Base-by-base conservation (phyloP, 2,329 filamentous ascomycete species). In the Xylaria sp. region DNA sequence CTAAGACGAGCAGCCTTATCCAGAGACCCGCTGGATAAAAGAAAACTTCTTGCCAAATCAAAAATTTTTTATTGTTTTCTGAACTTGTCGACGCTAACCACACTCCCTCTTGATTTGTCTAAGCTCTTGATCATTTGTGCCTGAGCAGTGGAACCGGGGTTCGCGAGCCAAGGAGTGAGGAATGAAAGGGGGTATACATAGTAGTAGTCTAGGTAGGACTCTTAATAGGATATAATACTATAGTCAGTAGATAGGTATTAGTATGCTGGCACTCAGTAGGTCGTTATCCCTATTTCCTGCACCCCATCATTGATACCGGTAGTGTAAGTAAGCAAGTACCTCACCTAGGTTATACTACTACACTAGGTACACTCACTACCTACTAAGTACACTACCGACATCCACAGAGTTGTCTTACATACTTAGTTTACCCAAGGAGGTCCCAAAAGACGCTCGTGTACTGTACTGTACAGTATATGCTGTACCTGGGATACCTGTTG, bases 1-100 rank as follows among this genome's bases (percentile, higher is more conserved):
- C 75, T 76, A 77, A 73, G 67, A 71, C 42, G 54, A 60, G 48
- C 69, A 72, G 66, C 66, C 69, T 72, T 71, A 58, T 63, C 58
- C n/a, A 58, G 62, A 21, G 66, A 65, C 58, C 62, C 60, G 62
- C 61, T 70, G 50, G 68, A 35, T 62, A 69, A 59, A 69, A 53
- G 44, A 60, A 65, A 51, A 48, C 51, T 54, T 29, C 29, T 62
- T 62, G 58, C 47, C 44, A 65, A 71, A 69, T 71, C 51, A 25
- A 27, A n/a, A n/a, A 9, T 35, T 10, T 35, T 35, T 21, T 65
- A 65, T 53, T 61, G 29, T 66, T 48, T 40, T 23, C 13, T 62
- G 29, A 32, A 57, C 35, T 57, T 29, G 25, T 32, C 18, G 21
- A n/a, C 54, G 42, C 54, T 65, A 57, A 37, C 32, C n/a, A 47